Conservation (phyloP, 257 asterid genomes). For the Gynochthodes officinalis region DNA sequence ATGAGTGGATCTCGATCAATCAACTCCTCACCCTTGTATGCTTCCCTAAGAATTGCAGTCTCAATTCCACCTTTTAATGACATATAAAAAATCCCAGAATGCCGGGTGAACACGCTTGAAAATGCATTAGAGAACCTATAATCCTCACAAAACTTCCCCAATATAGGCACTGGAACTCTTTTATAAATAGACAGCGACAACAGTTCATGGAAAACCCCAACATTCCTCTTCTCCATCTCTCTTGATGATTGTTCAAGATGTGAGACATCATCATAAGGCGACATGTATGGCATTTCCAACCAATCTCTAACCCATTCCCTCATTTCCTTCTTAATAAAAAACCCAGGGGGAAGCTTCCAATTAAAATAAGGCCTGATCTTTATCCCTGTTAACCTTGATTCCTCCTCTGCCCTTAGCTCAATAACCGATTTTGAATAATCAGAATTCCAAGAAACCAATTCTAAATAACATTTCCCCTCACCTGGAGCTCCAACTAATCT, state of each 20-base stretch:
- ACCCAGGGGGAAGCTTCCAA: conserved; percentile 77
- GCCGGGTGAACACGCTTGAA: conserved; percentile 74
- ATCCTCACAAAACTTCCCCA: conserved; percentile 81
- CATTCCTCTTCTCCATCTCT: conserved; percentile 91
- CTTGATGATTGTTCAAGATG: conserved; percentile 58
- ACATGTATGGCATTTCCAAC: conserved; percentile 82
- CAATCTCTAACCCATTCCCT: conserved; percentile 96
- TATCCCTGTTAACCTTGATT: conserved; percentile 67
- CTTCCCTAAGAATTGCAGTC: conserved; percentile 91
- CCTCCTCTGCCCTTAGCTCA: conserved; percentile 77
- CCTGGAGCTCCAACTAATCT: conserved; percentile 62
- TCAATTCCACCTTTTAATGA: conserved; percentile 81
- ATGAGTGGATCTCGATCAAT: conserved; percentile 43
- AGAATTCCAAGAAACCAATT: conserved; percentile 54
- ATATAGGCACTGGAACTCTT: conserved; percentile 60
- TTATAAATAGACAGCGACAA: conserved; percentile 65
- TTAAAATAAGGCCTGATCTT: conserved; percentile 55
- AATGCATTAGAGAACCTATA: conserved; percentile 76
- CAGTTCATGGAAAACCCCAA: conserved; percentile 83
- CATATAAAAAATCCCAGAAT: conserved; percentile 81
- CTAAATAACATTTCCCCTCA: conserved; percentile 59
- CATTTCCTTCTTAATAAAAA: conserved; percentile 77
- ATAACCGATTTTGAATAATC: conserved; percentile 59
- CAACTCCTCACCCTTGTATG: conserved; percentile 57
- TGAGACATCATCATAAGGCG: conserved; percentile 71